Percentiles rank a stretch among this genome's conserved stretches.
Conservation (phyloP, 75 land plant species). For the Ceratopteris richardii region DNA sequence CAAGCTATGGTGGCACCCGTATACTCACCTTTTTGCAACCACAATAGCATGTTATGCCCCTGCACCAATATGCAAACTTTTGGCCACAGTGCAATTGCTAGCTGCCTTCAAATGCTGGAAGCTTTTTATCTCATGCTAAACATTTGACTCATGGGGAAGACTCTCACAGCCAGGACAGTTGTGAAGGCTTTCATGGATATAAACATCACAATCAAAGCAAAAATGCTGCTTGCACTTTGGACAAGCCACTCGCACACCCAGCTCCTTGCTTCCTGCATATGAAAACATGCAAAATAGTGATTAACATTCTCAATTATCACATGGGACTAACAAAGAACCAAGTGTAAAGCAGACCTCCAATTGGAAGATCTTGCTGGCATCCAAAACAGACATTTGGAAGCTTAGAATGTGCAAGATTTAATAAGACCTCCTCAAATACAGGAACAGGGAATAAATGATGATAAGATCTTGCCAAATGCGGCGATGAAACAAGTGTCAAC, state of each 20-base stretch:
- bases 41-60: too few species aligned
- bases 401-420: conserved; percentile 8
- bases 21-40: too few species aligned
- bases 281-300: neutral
- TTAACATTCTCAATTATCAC: neutral
- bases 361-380: conserved; percentile 60
- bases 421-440: conserved; percentile 63
- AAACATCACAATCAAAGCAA: conserved; percentile 93
- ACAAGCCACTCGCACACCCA: conserved; percentile 54
- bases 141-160: conserved; percentile 7
- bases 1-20: too few species aligned
- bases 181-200: conserved; percentile 94
- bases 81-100: too few species aligned
- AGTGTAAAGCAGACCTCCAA: conserved; percentile 43
- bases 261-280: conserved; percentile 47
- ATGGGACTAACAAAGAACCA: neutral
- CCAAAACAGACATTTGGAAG: conserved; percentile 66
- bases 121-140: neutral
- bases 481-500: conserved; percentile 84
- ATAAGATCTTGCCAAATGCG: conserved; percentile 96
- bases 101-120: neutral
- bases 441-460: conserved; percentile 92
- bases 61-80: too few species aligned
- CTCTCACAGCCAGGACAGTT: conserved; percentile 99
- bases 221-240: conserved; percentile 79